Conservation (phyloP, 208 protist genomes). For the Porcisia hertigi region DNA sequence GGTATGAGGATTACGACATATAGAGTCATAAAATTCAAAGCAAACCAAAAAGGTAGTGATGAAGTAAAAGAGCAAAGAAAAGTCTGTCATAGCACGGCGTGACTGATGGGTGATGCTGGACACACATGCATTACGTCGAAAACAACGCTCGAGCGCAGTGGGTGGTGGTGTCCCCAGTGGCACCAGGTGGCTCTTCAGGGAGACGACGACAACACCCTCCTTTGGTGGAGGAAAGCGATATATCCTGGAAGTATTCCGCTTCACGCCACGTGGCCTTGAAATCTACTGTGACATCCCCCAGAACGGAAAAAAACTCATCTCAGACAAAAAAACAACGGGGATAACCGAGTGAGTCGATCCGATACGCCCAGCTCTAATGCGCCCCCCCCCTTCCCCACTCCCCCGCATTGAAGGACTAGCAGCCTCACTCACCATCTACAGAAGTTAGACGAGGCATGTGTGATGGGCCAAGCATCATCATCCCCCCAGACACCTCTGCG, state of each 20-base stretch:
- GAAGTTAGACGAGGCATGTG: not conserved
- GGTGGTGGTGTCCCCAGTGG: too few relatives aligned
- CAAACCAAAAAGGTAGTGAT: not conserved
- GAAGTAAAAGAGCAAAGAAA: not conserved
- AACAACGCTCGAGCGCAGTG: not conserved
- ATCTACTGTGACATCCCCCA: too few relatives aligned
- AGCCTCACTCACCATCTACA: too few relatives aligned
- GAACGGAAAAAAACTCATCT: too few relatives aligned
- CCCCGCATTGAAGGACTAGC: not conserved
- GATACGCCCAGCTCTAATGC: not conserved
- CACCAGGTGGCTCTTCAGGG: too few relatives aligned
- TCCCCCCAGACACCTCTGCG: not conserved
- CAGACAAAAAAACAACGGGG: too few relatives aligned
- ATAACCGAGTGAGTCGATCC: not conserved
- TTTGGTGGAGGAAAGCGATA: too few relatives aligned
- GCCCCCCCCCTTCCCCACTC: too few relatives aligned
- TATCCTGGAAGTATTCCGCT: too few relatives aligned
- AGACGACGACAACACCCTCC: too few relatives aligned
- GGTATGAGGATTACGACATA: not conserved
- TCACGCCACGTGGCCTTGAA: too few relatives aligned
- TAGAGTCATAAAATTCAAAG: not conserved
- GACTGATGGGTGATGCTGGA: not conserved
- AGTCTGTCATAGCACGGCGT: not conserved
- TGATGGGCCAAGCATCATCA: not conserved
- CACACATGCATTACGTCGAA: not conserved